phyloP scores from a whole-genome alignment of 192 early-diverging fungal species.

The Chytriomyces sp. region DNA sequence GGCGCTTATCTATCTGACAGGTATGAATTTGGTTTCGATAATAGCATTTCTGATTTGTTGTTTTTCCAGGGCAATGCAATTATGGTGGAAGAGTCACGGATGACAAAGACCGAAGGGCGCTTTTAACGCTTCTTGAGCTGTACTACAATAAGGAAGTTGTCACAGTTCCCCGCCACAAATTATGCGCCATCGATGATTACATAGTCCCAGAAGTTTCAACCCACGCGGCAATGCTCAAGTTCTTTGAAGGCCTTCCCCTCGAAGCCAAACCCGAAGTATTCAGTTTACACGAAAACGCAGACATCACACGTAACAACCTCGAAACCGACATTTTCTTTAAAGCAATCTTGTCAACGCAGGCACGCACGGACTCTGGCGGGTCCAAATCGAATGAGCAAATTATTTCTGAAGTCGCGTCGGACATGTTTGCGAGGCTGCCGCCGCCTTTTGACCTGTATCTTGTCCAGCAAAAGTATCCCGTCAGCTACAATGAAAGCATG shows the following conservation, averaged over 20 bases:
- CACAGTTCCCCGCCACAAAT: slow-evolving; percentile 44
- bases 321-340: slow-evolving; percentile 65
- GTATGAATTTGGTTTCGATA: slow-evolving; percentile 39
- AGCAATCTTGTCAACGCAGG: slow-evolving; percentile 60
- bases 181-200: slow-evolving; percentile 57
- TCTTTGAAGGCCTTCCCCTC: slow-evolving; percentile 58
- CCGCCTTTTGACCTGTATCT: slow-evolving; percentile 51
- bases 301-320: slow-evolving; percentile 65
- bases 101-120: slow-evolving; percentile 62
- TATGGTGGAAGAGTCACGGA: slow-evolving; percentile 68
- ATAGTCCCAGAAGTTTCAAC: slow-evolving; percentile 49
- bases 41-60: slow-evolving; percentile 9
- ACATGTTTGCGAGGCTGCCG: slow-evolving; percentile 61
- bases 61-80: slow-evolving; percentile 59
- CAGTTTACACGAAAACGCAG: slow-evolving; percentile 66
- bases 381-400: slow-evolving; percentile 60
- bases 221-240: slow-evolving; percentile 53
- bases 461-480: slow-evolving; percentile 60
- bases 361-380: slow-evolving; percentile 47
- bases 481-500: slow-evolving; percentile 65
- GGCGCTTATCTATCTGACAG: slow-evolving; percentile 61
- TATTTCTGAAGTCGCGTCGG: slow-evolving; percentile 57
- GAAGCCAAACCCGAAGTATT: slow-evolving; percentile 66
- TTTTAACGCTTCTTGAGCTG: slow-evolving; percentile 52
- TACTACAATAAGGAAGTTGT: slow-evolving; percentile 58